Evolutionary conservation across 2,329 filamentous ascomycete species (phyloP).

Genomic region (Cladorrhinum sp.): DNA sequence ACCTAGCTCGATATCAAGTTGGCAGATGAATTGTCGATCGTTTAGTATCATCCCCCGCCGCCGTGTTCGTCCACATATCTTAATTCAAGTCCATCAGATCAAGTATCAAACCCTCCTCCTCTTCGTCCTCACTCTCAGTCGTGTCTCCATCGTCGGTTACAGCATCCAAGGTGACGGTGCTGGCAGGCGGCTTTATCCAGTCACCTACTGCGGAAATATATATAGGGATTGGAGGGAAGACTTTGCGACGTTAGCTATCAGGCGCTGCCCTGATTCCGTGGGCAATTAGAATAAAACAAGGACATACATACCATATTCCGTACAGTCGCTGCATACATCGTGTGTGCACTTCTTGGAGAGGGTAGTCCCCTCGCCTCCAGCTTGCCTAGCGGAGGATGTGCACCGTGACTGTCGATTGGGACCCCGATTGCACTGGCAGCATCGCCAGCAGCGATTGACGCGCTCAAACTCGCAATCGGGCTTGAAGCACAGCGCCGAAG

Average conservation of each 20-base stretch:
- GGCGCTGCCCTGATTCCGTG: neutral
- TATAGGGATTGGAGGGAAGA: neutral
- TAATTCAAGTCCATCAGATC: too few species aligned
- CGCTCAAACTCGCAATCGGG: neutral
- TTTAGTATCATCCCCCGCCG: neutral
- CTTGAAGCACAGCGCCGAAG: neutral
- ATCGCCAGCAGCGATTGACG: neutral
- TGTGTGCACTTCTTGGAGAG: neutral
- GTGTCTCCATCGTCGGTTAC: neutral
- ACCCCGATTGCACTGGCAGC: neutral
- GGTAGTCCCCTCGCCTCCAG: neutral
- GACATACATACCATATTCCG: neutral
- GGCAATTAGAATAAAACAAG: neutral
- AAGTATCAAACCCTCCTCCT: neutral
- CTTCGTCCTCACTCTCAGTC: neutral
- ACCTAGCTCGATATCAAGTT: neutral
- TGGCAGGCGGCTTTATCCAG: neutral
- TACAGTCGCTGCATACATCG: neutral
- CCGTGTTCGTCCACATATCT: neutral
- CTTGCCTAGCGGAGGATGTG: neutral
- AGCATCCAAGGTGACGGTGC: neutral
- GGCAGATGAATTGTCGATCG: neutral
- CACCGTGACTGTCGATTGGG: neutral
- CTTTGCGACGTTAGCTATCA: neutral
- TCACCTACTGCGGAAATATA: neutral